Base-by-base conservation (phyloP, 192 early-diverging fungal species). In the Oehlia diaphana region DNA sequence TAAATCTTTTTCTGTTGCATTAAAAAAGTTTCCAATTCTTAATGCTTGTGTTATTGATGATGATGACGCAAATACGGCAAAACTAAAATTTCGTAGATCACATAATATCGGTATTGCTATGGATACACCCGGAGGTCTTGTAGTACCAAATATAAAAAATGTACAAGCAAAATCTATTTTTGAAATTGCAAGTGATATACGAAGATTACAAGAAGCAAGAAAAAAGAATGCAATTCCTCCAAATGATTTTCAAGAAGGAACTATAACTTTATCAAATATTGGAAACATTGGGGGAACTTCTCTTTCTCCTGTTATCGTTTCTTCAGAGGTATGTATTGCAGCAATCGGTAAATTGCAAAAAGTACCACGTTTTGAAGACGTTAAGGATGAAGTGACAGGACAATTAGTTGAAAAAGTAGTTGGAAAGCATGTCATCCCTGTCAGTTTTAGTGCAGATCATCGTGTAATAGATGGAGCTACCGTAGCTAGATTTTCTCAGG, bases 61-160 rank as follows among this genome's bases (percentile, higher is more conserved):
- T 28, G 80, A 85, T 14, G 84, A 88, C 77, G 83, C 76, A 8
- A 82, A 81, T 0, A 82, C 82, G 35, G 90, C 90, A 58, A 86
- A 88, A 80, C 78, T 99, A 61, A 86, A 86, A 75, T 97, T 94
- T 83, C 89, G 95, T 42, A 87, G 87, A 2, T 84, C 86, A 6
- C 97, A 98, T 83, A 97, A 99, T 84, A 94, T 99, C 80, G 94
- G 96, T 61, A 85, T 99, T 47, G 98, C 98, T 21, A 96, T 99
- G 96, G 98, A 99, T 82, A 97, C 96, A n/a, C 95, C 96, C 8
- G 87, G 92, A 74, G 98, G 97, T 2, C 86, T 99, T 44, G 76
- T 97, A 35, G 96, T 98, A 10, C 98, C 98, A 13, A 97, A 96
- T 81, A 91, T 99, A 83, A 98, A 98, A 89, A 89, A 94, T 72